Evolutionary conservation across 192 early-diverging fungal genomes (phyloP), one percentile per base, ranked within the genome.

Genomic region (Umbelopsis sp.): DNA sequence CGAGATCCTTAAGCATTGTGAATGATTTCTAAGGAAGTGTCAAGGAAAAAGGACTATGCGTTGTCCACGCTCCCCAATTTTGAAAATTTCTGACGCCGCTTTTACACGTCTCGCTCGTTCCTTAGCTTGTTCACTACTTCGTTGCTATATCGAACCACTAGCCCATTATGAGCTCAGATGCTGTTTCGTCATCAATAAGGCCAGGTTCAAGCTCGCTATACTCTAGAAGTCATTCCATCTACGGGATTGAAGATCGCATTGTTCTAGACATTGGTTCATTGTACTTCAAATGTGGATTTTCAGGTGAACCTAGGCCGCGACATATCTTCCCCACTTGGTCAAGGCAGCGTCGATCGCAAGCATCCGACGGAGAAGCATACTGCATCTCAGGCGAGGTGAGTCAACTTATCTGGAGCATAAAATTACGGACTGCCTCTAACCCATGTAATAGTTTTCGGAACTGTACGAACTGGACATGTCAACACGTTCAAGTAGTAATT

Each of bases 261-360:
- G 90, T 97, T 10, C 85, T 97, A 10, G 96, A 97, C 76, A 83
- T 97, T 54, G 94, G 96, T 20, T 88, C 92, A 0, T 80, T 86
- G 34, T 91, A 91, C 66, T 82, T 96, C 67, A 93, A 93, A 21
- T 93, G 90, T 70, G 96, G 96, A 0, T 92, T 95, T 79, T 93
- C 92, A 4, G 93, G 93, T 24, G 96, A 97, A 78, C 72, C 90
- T 4, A 79, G 84, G 29, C 96, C 96, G 7, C 81, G 94, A 31
- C 86, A 91, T 77, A 81, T 82, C 36, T 72, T 90, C n/a, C 78
- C 88, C 31, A 80, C 90, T 38, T 82, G 71, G 79, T 75, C 81
- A 76, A 62, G 72, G 68, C 52, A 83, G 70, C 69, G 83, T 73
- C 71, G 81, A 59, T 74, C 80, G 65, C 66, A 77, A 72, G 73